Conservation (phyloP, 78 protist genomes). For the Dictyostelium discoideum region DNA sequence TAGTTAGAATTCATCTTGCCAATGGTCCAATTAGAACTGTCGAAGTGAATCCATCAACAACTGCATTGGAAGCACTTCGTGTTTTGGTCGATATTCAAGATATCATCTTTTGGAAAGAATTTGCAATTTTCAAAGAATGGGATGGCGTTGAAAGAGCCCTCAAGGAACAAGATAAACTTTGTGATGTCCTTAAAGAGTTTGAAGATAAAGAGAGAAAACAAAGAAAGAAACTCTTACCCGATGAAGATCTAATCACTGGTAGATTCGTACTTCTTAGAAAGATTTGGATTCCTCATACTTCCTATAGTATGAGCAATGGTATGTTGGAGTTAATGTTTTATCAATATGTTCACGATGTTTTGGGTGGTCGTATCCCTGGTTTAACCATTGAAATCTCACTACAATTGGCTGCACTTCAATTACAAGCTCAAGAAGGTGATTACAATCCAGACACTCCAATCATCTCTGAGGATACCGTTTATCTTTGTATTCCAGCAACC, state of each 20-base stretch:
- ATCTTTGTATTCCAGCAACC: constrained; percentile 43
- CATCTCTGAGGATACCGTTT: constrained; percentile 67
- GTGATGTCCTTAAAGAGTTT: constrained; percentile 18
- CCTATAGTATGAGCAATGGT: constrained; percentile 43
- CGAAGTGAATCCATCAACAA: constrained; percentile 59
- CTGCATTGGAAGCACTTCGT: constrained; percentile 57
- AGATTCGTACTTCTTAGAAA: constrained; percentile 41
- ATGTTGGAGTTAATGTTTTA: constrained; percentile 71
- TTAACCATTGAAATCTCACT: constrained; percentile 21
- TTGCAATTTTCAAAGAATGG: constrained; percentile 74
- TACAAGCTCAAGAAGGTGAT: constrained; percentile 75
- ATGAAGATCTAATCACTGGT: neutral
- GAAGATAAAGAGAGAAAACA: constrained; percentile 51
- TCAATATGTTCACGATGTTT: constrained; percentile 66
- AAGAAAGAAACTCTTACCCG: neutral
- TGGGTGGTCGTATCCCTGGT: constrained; percentile 56
- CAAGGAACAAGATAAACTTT: constrained; percentile 56
- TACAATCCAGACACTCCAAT: constrained; percentile 36
- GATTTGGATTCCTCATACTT: constrained; percentile 71
- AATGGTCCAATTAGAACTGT: constrained; percentile 53
- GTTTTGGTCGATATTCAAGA: constrained; percentile 34
- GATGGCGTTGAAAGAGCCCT: constrained; percentile 48
- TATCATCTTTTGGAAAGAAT: constrained; percentile 40
- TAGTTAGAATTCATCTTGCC: constrained; percentile 41
- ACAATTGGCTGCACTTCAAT: constrained; percentile 46